Base-by-base conservation (phyloP, 1,284 basidiomycete species). In the Sphagnurus paluster region DNA sequence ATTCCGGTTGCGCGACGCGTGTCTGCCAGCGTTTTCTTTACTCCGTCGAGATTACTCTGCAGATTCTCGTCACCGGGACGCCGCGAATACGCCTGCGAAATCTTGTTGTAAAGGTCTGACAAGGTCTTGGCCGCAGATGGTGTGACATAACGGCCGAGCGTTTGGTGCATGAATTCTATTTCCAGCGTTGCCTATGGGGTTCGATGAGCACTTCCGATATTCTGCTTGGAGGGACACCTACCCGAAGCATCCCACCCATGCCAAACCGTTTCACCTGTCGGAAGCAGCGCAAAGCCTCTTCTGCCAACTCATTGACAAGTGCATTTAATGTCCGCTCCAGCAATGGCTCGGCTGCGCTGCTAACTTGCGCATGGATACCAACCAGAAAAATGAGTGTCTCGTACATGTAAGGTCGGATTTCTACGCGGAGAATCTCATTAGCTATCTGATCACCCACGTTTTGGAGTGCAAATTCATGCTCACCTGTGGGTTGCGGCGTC, bases 131-230 rank as follows among this genome's bases (percentile, higher is more conserved):
- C 89, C 4, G 96, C 91, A 4, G 77, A 63, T 0, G 85, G 74
- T 3, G 90, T 90, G 36, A 98, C 88, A 65, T 95, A 96, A 50
- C 87, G 84, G 23, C 87, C 82, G 30, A 99, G 76, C 4, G 91
- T 95, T 70, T 98, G 96, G 67, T 99, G 95, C 70, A 98, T 84
- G 70, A 98, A 99, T 69, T 99, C 97, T 57, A 98, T 98, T 69
- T 99, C 97, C 23, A 99, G 82, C 2, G 97, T 99, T 2, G 97
- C 96, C 88, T 97, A 58, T 38, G 19, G 6, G 14, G 24, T 42
- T 36, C 16, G 9, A 32, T 9, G 11, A 39, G 28, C 21, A 45
- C 43, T 37, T 39, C 21, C 37, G 14, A 16, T 13, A 13, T 28
- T 3, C 6, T 42, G 19, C 24, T 28, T 11, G 41, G 17, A 26